phyloP scores from a whole-genome alignment of 768 basidiomycete genomes.

The Boletus sensibilis region DNA sequence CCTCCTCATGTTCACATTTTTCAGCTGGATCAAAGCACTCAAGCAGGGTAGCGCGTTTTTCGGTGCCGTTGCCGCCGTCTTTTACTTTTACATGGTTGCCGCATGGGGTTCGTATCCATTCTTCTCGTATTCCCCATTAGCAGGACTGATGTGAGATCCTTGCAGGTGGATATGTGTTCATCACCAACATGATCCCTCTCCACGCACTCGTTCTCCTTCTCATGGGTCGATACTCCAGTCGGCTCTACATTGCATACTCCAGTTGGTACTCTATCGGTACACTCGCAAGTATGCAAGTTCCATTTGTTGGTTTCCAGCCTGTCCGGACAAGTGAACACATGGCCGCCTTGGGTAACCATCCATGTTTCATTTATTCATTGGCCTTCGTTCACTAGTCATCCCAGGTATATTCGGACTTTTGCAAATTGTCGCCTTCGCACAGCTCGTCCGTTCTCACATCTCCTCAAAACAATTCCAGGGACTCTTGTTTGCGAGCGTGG shows the following conservation, averaged over 20 bases:
- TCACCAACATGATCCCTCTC: conserved; percentile 99
- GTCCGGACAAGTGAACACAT: conserved; percentile 97
- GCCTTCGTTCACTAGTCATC: conserved; percentile 8
- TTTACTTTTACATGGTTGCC: conserved; percentile 99
- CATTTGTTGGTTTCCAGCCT: conserved; percentile 99
- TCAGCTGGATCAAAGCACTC: conserved; percentile 92
- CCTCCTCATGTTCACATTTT: conserved; percentile 99
- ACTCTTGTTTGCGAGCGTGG: conserved; percentile 67
- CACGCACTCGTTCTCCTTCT: conserved; percentile 92
- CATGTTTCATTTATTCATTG: not conserved
- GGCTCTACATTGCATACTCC: conserved; percentile 93
- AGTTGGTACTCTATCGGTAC: conserved; percentile 99
- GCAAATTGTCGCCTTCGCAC: conserved; percentile 92
- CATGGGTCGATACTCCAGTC: conserved; percentile 92
- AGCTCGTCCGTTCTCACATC: conserved; percentile 84
- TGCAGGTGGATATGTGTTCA: conserved; percentile 95
- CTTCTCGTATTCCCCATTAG: not conserved
- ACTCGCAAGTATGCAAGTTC: conserved; percentile 97
- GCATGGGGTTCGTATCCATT: conserved; percentile 78
- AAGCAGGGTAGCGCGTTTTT: conserved; percentile 92
- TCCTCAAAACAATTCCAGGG: conserved; percentile 91
- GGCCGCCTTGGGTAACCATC: conserved; percentile 80
- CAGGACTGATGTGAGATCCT: conserved; percentile 10
- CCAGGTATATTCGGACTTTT: conserved; percentile 92
- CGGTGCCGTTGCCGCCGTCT: conserved; percentile 86